Evolutionary conservation across 2,329 filamentous ascomycete species (phyloP).

Genomic region (Phialophora expanda): DNA sequence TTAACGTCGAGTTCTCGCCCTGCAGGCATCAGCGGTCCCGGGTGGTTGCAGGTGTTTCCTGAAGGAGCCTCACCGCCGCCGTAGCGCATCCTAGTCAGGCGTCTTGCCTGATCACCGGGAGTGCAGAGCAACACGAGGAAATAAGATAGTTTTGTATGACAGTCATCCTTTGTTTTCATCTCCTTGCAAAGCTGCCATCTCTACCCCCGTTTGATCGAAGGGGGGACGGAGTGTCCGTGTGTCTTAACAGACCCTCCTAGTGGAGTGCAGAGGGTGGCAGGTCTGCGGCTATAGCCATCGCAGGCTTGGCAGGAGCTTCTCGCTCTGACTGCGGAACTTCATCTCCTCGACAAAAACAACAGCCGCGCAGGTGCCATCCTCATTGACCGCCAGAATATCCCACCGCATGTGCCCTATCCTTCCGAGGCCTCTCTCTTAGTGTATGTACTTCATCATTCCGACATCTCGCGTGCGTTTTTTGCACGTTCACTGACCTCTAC

Average conservation of each 20-base stretch:
- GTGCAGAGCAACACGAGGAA: background rate
- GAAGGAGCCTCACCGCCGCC: slow-evolving; percentile 6
- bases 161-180: background rate
- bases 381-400: slow-evolving; percentile 17
- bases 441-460: slow-evolving; percentile 9
- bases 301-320: slow-evolving; percentile 21
- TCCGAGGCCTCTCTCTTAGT: slow-evolving; percentile 10
- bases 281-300: slow-evolving; percentile 15
- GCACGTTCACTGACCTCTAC: slow-evolving; percentile 15
- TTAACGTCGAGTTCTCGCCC: slow-evolving; percentile 1
- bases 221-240: background rate
- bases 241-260: background rate
- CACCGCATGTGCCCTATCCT: slow-evolving; percentile 22
- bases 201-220: background rate
- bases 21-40: background rate
- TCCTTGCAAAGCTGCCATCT: background rate
- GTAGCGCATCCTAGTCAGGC: background rate
- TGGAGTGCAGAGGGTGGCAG: slow-evolving; percentile 15
- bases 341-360: slow-evolving; percentile 20
- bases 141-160: background rate
- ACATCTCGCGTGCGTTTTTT: slow-evolving; percentile 1
- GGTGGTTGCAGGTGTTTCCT: background rate
- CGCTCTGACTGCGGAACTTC: slow-evolving; percentile 14
- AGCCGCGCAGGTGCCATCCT: slow-evolving; percentile 11
- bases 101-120: background rate